Base-by-base conservation (phyloP, 2,329 filamentous ascomycete species). In the Pseudonectria buxi region DNA sequence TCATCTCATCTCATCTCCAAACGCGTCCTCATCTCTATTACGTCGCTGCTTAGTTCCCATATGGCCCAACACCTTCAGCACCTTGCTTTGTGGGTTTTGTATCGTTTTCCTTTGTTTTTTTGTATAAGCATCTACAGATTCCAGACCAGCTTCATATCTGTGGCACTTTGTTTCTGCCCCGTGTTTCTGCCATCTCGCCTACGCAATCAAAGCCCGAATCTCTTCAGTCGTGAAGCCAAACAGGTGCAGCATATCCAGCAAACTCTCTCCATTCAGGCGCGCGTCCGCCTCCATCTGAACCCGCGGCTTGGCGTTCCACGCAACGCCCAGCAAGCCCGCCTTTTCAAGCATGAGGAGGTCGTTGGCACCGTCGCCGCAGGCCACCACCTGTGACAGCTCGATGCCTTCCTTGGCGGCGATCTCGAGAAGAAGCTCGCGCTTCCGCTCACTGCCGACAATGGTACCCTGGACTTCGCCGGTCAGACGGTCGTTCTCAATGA, bases 251-350 rank as follows among this genome's bases (percentile, higher is more conserved):
- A 92, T 60, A 56, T 90, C 84, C 49, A 82, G 58, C 56, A 92
- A 61, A 44, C 71, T 84, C 41, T 76, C 70, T 14, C 78, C 74
- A 53, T 92, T 92, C 41, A 92, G 59, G 28, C 83, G 70, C 11
- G 80, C 78, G 18, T 79, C 77, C 3, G 86, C 86, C 57, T 84
- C 77, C 67, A 81, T 76, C 64, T 92, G 86, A 37, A 92, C 86
- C 39, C 78, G 71, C 2, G 85, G 83, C 67, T 92, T 92, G 9
- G 86, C 86, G 54, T 89, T 86, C 72, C 86, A 89, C 2, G 86
- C 86, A 3, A 92, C 79, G 14, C 86, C 86, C 26, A 90, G 61
- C 12, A 30, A 36, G 0, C 83, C 84, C 0, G 86, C 85, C 31
- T 75, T 73, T 7, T 69, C 71, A 70, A 92, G 78, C 86, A 92